These are phyloP conservation scores for Cryptococcus sp. DNA, from an alignment of 1,284 basidiomycete species.

Conservation along the genomic window DNA sequence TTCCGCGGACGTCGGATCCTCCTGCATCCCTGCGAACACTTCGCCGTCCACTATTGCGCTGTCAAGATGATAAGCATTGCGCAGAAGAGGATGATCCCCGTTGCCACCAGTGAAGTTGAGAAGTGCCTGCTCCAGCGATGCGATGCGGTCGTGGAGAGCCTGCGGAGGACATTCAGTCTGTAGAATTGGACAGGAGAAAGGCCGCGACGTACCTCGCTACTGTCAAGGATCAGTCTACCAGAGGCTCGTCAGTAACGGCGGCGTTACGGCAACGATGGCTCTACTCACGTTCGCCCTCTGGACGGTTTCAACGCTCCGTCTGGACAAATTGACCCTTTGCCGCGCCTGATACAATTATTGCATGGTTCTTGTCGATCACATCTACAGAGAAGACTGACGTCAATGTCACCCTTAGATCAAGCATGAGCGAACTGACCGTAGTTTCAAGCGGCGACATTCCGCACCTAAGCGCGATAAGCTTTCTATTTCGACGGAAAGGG, in stretches of 20 bases:
- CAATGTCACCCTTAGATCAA: conserved; percentile 11
- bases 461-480: conserved; percentile 20
- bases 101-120: conserved; percentile 7
- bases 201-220: conserved; percentile 11
- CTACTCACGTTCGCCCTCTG: conserved; percentile 18
- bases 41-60: conserved; percentile 3
- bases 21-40: neutral
- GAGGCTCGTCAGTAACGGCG: neutral
- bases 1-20: neutral
- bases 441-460: conserved; percentile 28
- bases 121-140: conserved; percentile 20
- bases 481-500: neutral
- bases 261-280: neutral
- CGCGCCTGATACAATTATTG: conserved; percentile 18
- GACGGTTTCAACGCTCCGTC: conserved; percentile 16
- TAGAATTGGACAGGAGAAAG: neutral
- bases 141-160: conserved; percentile 24
- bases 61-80: conserved; percentile 15
- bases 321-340: conserved; percentile 19
- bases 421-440: conserved; percentile 23
- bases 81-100: conserved; percentile 18
- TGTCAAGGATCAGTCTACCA: conserved; percentile 11
- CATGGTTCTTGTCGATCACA: conserved; percentile 16
- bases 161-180: neutral
- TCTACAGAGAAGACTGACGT: conserved; percentile 9